phyloP scores from a whole-genome alignment of 495 filamentous ascomycete genomes.

The Neurospora tetraspora region DNA sequence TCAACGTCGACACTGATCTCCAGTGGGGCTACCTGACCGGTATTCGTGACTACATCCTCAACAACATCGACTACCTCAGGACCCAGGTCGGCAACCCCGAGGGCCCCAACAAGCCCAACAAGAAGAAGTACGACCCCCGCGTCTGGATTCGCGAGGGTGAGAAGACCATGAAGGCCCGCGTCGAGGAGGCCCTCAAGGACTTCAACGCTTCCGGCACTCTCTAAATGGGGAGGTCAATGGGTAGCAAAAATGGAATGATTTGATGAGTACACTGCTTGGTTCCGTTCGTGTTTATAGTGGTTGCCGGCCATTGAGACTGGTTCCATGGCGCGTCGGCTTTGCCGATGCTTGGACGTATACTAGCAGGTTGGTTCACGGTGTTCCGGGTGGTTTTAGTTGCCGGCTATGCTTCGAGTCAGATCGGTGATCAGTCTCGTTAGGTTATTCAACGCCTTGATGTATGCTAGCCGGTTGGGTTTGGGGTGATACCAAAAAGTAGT shows the following conservation, averaged over 20 bases:
- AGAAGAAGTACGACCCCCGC: slow-evolving; percentile 83
- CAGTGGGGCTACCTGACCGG: slow-evolving; percentile 82
- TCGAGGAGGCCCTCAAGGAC: slow-evolving; percentile 72
- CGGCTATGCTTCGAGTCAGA: not conserved
- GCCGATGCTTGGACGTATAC: not conserved
- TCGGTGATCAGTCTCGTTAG: not conserved
- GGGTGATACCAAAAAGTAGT: not conserved
- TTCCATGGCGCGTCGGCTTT: not conserved
- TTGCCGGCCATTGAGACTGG: not conserved
- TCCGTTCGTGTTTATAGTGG: not conserved
- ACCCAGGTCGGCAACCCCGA: slow-evolving; percentile 89
- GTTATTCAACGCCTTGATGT: not conserved
- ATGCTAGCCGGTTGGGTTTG: not conserved
- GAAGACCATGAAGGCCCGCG: slow-evolving; percentile 85
- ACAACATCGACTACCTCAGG: slow-evolving; percentile 90
- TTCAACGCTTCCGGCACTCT: slow-evolving; percentile 84
- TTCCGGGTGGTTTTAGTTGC: not conserved
- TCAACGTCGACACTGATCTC: slow-evolving; percentile 82
- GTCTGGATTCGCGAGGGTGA: slow-evolving; percentile 92
- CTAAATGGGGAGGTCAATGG: slow-evolving; percentile 38
- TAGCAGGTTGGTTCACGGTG: not conserved
- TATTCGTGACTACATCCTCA: slow-evolving; percentile 80
- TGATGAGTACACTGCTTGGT: not conserved
- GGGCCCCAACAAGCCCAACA: slow-evolving; percentile 69
- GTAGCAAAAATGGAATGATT: not conserved